phyloP scores from a whole-genome alignment of 805 yeast species.

The Naumovozyma castellii region DNA sequence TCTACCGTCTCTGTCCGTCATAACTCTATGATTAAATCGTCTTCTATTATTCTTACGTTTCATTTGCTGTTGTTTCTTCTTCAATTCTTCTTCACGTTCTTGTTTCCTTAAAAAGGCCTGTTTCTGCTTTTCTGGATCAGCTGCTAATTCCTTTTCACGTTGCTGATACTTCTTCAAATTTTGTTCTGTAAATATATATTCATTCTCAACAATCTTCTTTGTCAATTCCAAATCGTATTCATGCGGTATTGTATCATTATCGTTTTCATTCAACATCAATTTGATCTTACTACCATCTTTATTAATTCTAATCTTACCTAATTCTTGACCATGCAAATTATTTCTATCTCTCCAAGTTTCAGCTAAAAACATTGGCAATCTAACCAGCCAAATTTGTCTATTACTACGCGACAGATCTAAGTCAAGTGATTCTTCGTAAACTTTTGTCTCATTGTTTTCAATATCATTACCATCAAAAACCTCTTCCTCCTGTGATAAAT shows the following conservation, averaged over 20 bases:
- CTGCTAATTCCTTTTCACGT: conserved; percentile 29
- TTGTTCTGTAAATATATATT: conserved; percentile 81
- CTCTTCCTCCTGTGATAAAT: conserved; percentile 35
- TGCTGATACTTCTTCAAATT: conserved; percentile 51
- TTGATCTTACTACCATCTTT: conserved; percentile 44
- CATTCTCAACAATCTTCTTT: conserved; percentile 73
- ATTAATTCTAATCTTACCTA: conserved; percentile 73
- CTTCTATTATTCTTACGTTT: conserved; percentile 31
- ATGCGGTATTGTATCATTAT: conserved; percentile 57
- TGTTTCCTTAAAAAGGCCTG: conserved; percentile 28
- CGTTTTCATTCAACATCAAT: conserved; percentile 43
- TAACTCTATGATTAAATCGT: conserved; percentile 28
- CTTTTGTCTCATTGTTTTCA: conserved; percentile 30
- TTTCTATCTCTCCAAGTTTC: conserved; percentile 66
- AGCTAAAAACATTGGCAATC: conserved; percentile 79
- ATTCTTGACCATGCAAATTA: conserved; percentile 56
- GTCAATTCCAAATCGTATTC: conserved; percentile 74
- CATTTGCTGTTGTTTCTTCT: conserved; percentile 32
- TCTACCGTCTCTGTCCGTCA: conserved; percentile 33
- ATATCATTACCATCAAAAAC: conserved; percentile 39
- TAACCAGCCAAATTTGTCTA: conserved; percentile 85
- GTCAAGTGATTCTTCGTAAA: conserved; percentile 61
- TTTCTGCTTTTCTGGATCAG: conserved; percentile 32
- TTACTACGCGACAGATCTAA: conserved; percentile 53
- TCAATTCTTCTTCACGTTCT: conserved; percentile 29